These are phyloP conservation scores for Sparassis latifolia DNA, from an alignment of 1,284 basidiomycete genomes.

Conservation along the genomic window DNA sequence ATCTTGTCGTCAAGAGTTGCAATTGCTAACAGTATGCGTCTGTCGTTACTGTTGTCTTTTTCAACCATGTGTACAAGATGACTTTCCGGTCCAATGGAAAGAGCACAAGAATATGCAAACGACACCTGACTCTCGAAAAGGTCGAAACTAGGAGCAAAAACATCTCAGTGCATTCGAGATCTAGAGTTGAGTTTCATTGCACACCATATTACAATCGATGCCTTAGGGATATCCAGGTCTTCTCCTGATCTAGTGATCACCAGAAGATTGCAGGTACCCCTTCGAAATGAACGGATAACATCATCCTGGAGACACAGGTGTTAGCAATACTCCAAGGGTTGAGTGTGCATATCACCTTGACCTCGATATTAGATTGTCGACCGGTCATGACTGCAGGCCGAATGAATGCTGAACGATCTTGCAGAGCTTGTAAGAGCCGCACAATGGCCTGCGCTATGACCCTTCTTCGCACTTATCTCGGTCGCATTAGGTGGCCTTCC, in stretches of 20 bases:
- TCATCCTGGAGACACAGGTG: conserved; percentile 26
- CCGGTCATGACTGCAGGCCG: conserved; percentile 21
- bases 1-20: conserved; percentile 23
- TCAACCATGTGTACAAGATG: conserved; percentile 62
- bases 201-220: conserved; percentile 54
- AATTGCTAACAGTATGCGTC: conserved; percentile 35
- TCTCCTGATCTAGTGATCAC: conserved; percentile 51
- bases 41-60: conserved; percentile 46
- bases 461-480: conserved; percentile 35
- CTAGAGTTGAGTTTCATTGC: conserved; percentile 11
- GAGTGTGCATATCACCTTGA: no score
- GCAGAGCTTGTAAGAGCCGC: conserved; percentile 31
- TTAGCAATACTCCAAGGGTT: conserved; percentile 15
- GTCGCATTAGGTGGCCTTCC: not conserved
- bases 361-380: conserved; percentile 21
- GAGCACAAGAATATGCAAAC: conserved; percentile 38
- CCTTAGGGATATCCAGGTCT: conserved; percentile 50
- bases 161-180: not conserved
- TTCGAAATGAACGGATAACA: conserved; percentile 39
- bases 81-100: conserved; percentile 38
- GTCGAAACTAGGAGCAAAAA: conserved; percentile 43
- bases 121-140: conserved; percentile 54
- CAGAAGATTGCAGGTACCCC: conserved; percentile 55
- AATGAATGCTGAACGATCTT: conserved; percentile 12
- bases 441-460: conserved; percentile 38